Base-by-base conservation (phyloP, 495 filamentous ascomycete genomes). In the Amorphotheca resinae region DNA sequence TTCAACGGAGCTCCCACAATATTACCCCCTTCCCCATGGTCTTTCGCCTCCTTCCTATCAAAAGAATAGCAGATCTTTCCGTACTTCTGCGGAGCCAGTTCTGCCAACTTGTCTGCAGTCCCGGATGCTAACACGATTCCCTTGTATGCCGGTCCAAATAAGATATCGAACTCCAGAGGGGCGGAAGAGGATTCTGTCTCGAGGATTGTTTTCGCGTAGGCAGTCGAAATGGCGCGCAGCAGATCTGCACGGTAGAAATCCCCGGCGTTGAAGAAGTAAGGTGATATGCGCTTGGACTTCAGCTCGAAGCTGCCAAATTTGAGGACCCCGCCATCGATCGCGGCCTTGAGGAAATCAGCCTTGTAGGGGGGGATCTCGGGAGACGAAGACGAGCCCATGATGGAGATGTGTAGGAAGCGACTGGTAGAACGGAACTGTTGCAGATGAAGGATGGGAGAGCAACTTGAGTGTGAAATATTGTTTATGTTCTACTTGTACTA, bases 181-280 rank as follows among this genome's bases (percentile, higher is more conserved):
- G 56, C 55, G 30, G 64, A 54, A 42, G 17, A 2, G 9, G 38
- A 12, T 5, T 62, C 49, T 1, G 65, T 56, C 22, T 61, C 55
- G 38, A 57, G 56, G 34, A 94, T 77, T 37, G 84, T 74, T 34
- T 77, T 69, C 5, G 89, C 88, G 59, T 87, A 96, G 33, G 89
- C 86, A 33, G 73, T 66, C 42, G 78, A 71, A 47, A 91, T 76
- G 45, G 84, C 74, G 44, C 70, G 68, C 44, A 91, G 74, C 15
- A 93, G 73, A 45, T 76, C 65, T 20, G 77, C 81, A 17, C 73
- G 75, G 67, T 87, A 80, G 66, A 95, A 87, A 51, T 80, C 73
- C 23, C 85, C 86, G 14, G 87, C 84, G 63, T 91, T 93, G 79
- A 96, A 93, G 74, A 98, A 95, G 75, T 96, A 95, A n/a, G 91